Base-by-base conservation (phyloP, 108 stramenopile species). In the Cyclostephanos invisitatus region DNA sequence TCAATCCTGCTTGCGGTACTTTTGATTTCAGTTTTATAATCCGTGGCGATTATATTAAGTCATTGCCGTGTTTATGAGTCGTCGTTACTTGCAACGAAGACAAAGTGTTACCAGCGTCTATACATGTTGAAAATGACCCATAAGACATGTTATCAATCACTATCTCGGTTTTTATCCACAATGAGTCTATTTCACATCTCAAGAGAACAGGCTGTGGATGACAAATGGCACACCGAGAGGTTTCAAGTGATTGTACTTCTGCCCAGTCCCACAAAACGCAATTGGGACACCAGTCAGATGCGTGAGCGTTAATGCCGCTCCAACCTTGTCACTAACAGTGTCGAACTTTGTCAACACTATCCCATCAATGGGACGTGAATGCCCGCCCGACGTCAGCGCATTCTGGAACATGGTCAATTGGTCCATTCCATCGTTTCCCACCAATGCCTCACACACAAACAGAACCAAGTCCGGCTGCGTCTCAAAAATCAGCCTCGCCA, bases 261-360 rank as follows among this genome's bases (percentile, higher is more conserved):
- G 98, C 20, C 98, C 98, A 10, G 96, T 97, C 53, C 98, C 98
- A 20, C 95, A 92, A 75, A 99, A 98, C 7, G 96, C 71, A 74
- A 99, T 91, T 5, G 98, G 98, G 5, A 96, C 91, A 35, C 96
- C 95, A 10, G 97, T 99, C 61, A 92, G 78, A 77, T 99, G 95
- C 8, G 94, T 96, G 86, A 99, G 85, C 21, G 94, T 94, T 73
- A 98, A 66, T 7, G 97, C 97, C 2, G 97, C 97, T 0, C 98
- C 98, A 20, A 99, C 97, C 90, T 99, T 99, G 67, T 96, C 97
- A 57, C 91, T 92, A n/a, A 99, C 96, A 2, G 98, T 98, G 84
- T 98, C 98, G 68, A 98, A 97, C 72, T 99, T 99, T 28, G 98
- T 98, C 69, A 99, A 74, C 20, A 99, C 83, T 51, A 98, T 91